Conservation (phyloP, 257 asterid genomes). For the Solanum sitiens region DNA sequence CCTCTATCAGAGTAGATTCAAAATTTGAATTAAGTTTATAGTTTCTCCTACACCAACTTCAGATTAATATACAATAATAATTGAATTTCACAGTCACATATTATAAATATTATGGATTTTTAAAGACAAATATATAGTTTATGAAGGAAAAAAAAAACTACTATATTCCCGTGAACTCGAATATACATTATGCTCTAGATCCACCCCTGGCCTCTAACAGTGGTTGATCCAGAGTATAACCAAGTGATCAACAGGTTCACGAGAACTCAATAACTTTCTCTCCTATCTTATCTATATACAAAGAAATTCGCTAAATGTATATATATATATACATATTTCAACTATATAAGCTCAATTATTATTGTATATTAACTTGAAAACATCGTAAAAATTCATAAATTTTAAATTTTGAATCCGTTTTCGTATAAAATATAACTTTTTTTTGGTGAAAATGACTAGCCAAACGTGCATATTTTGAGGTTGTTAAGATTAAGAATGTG, state of each 20-base stretch:
- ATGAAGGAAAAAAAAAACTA: not conserved
- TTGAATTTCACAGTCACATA: not conserved
- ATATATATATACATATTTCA: not conserved
- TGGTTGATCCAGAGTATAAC: not conserved
- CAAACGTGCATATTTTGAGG: not conserved
- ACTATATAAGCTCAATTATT: not conserved
- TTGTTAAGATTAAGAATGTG: not conserved
- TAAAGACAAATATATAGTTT: not conserved
- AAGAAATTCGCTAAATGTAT: not conserved
- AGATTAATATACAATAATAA: not conserved
- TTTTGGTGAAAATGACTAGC: not conserved
- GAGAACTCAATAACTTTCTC: not conserved
- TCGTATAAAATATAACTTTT: not conserved
- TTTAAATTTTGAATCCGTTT: not conserved
- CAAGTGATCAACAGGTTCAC: not conserved
- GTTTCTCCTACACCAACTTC: not conserved
- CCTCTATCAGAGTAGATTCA: too few species aligned
- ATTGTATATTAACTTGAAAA: not conserved
- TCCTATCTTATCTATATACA: not conserved
- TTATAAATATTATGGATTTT: not conserved
- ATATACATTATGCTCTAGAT: not conserved
- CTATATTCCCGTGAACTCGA: not conserved
- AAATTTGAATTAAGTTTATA: not conserved
- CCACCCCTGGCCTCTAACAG: fast-evolving
- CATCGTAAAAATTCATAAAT: not conserved